Evolutionary conservation across 2,329 filamentous ascomycete genomes (phyloP).

Genomic region (Canariomyces notabilis): DNA sequence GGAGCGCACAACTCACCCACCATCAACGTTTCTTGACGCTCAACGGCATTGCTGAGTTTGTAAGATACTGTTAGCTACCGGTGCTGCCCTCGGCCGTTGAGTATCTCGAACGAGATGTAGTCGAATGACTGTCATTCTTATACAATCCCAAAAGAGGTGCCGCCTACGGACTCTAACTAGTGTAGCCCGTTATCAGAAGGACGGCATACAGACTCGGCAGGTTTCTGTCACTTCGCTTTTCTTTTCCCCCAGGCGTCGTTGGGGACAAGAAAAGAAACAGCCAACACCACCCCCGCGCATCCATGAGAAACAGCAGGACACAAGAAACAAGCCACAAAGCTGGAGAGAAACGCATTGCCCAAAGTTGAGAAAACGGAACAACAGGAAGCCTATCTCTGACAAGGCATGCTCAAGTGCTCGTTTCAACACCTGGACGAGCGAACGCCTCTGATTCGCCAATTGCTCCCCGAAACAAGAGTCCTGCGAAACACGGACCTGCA

Average conservation of each 20-base stretch:
- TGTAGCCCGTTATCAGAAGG: too few species aligned
- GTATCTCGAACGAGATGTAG: not conserved
- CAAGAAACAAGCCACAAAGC: not conserved
- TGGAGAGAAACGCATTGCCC: not conserved
- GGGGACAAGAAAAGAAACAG: too few species aligned
- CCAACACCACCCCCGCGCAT: too few species aligned
- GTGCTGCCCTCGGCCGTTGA: not conserved
- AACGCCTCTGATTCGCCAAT: not conserved
- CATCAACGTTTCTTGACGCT: not conserved
- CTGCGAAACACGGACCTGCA: too few species aligned
- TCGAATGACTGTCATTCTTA: too few species aligned
- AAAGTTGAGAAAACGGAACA: slow-evolving; percentile 10
- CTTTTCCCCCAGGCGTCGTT: too few species aligned
- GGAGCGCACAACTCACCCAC: not conserved
- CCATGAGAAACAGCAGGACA: too few species aligned
- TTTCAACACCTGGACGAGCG: not conserved
- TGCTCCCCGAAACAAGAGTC: not conserved
- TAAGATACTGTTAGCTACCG: not conserved
- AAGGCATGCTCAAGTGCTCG: not conserved
- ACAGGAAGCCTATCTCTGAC: slow-evolving; percentile 2
- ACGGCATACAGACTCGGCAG: too few species aligned
- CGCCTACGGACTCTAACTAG: too few species aligned
- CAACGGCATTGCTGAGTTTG: too few species aligned
- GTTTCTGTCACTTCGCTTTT: too few species aligned
- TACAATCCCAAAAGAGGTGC: not conserved